Percentiles rank a stretch among this genome's conserved stretches.
Conservation (phyloP, 2,329 filamentous ascomycete genomes). For the Phyllosticta citribraziliensis region DNA sequence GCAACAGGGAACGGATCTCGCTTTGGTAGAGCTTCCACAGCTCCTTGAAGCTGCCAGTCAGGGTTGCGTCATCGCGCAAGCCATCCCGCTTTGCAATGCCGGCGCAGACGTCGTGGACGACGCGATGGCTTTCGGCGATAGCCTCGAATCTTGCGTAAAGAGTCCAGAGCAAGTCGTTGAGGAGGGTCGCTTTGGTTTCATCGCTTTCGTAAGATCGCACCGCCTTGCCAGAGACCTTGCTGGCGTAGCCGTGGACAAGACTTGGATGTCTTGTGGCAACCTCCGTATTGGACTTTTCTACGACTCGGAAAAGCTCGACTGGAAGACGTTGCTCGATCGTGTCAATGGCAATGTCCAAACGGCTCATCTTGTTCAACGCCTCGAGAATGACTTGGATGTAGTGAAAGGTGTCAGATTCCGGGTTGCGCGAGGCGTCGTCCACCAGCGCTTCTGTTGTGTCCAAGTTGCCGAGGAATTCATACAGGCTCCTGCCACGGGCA, state of each 20-base stretch:
- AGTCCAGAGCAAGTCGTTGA: constrained; percentile 85
- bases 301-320: constrained; percentile 85
- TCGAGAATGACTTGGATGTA: constrained; percentile 86
- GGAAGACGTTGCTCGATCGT: constrained; percentile 87
- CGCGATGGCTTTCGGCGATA: constrained; percentile 88
- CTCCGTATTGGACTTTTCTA: constrained; percentile 90
- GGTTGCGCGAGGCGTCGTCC: constrained; percentile 87
- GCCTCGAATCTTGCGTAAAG: constrained; percentile 95
- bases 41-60: constrained; percentile 87
- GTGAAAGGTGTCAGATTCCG: constrained; percentile 88
- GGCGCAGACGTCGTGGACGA: constrained; percentile 85
- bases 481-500: constrained; percentile 44
- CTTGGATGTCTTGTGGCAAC: constrained; percentile 89
- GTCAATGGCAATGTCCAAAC: constrained; percentile 77
- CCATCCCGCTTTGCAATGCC: constrained; percentile 78
- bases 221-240: constrained; percentile 53
- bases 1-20: constrained; percentile 86
- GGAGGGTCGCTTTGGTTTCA: constrained; percentile 69
- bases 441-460: constrained; percentile 49
- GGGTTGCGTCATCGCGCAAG: constrained; percentile 43
- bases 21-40: constrained; percentile 97
- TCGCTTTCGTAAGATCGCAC: constrained; percentile 50
- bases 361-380: constrained; percentile 77
- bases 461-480: constrained; percentile 47
- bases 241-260: constrained; percentile 47